Conservation (phyloP, 2,329 filamentous ascomycete genomes). For the Alternaria gaisen region DNA sequence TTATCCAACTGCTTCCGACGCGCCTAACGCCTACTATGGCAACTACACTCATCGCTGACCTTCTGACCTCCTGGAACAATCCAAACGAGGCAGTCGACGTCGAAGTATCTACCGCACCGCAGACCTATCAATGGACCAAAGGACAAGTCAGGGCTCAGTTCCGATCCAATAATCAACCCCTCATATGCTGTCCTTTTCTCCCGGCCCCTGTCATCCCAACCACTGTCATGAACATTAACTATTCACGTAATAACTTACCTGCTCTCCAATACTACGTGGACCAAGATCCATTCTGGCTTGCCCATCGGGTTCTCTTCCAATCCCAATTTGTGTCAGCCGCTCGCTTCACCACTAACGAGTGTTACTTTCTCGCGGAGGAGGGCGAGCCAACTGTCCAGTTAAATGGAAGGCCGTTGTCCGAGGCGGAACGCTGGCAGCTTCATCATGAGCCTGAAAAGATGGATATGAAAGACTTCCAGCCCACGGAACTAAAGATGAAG, state of each 20-base stretch:
- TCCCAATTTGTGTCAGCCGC: background rate
- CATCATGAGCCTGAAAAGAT: background rate
- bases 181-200: conserved; percentile 5
- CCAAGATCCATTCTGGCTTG: background rate
- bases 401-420: conserved; percentile 6
- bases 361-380: background rate
- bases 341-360: background rate
- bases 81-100: background rate
- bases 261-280: background rate
- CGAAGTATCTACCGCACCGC: background rate
- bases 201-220: background rate
- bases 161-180: background rate
- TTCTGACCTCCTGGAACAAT: conserved; percentile 2
- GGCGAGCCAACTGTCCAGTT: conserved; percentile 4
- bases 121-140: background rate
- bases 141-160: background rate
- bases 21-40: background rate
- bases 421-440: background rate
- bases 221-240: background rate
- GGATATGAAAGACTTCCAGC: conserved; percentile 1
- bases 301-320: background rate
- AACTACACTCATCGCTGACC: background rate
- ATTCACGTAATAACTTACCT: background rate
- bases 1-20: background rate
- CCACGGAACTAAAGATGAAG: background rate